These are phyloP conservation scores for Fusarium sp. DNA, from an alignment of 2,329 filamentous ascomycete species.

Conservation along the genomic window DNA sequence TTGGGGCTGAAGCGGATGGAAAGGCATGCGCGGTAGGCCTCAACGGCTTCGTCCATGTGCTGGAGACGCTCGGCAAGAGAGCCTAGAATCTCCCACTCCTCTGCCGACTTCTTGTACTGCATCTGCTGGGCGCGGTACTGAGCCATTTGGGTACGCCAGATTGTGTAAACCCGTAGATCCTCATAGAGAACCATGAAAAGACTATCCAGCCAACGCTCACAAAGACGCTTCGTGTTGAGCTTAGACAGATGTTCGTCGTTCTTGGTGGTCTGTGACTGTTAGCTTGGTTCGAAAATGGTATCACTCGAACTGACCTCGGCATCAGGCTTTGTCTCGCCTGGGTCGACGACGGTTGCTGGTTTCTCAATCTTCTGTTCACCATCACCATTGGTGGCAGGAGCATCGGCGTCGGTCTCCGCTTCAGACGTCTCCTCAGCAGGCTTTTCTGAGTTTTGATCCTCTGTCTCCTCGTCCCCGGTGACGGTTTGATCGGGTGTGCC, in stretches of 20 bases:
- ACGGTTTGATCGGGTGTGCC: slow-evolving; percentile 72
- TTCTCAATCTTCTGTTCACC: slow-evolving; percentile 72
- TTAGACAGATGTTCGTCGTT: slow-evolving; percentile 83
- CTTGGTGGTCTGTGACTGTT: slow-evolving; percentile 63
- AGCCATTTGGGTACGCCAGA: slow-evolving; percentile 98
- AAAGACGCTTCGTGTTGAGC: slow-evolving; percentile 96
- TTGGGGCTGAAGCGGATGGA: slow-evolving; percentile 92
- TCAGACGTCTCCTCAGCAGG: slow-evolving; percentile 44
- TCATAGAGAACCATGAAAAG: slow-evolving; percentile 99
- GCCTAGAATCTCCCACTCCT: slow-evolving; percentile 98
- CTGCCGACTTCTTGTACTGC: slow-evolving; percentile 95
- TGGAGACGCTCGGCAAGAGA: slow-evolving; percentile 92
- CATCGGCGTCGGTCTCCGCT: slow-evolving; percentile 46
- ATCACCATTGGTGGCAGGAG: slow-evolving; percentile 55
- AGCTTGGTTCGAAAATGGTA: slow-evolving; percentile 9
- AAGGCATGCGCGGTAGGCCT: slow-evolving; percentile 91
- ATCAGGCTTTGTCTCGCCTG: slow-evolving; percentile 77
- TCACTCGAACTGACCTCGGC: slow-evolving; percentile 66
- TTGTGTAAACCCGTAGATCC: slow-evolving; percentile 97
- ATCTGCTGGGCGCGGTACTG: slow-evolving; percentile 94
- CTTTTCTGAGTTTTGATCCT: slow-evolving; percentile 50
- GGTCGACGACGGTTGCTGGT: slow-evolving; percentile 81
- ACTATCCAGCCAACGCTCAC: slow-evolving; percentile 97
- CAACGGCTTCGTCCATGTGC: slow-evolving; percentile 88
- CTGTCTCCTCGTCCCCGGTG: slow-evolving; percentile 58